Percentiles rank a stretch among this genome's conserved stretches.
Conservation (phyloP, 2,329 filamentous ascomycete species). For the Penicillium rolfsii region DNA sequence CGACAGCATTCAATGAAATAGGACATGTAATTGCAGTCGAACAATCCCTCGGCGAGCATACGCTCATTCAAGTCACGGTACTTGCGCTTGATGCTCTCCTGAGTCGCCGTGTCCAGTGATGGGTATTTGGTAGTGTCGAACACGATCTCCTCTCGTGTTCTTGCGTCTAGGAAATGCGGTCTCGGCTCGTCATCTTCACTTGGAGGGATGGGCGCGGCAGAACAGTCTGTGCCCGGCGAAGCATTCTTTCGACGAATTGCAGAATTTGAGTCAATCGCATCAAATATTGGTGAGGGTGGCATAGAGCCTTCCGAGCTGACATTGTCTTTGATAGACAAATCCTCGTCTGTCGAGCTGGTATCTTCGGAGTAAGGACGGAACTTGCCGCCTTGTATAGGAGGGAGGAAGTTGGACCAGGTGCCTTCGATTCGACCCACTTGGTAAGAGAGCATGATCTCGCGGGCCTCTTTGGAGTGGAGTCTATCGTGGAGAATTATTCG, state of each 20-base stretch:
- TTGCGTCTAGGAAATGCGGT: constrained; percentile 69
- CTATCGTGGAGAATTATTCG: constrained; percentile 50
- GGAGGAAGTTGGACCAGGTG: constrained; percentile 82
- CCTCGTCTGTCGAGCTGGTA: constrained; percentile 46
- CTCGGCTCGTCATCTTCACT: constrained; percentile 41
- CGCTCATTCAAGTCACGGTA: constrained; percentile 77
- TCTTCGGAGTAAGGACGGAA: constrained; percentile 63
- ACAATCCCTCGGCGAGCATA: constrained; percentile 75
- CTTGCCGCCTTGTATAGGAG: constrained; percentile 86
- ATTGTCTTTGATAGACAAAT: constrained; percentile 32
- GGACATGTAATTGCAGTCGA: constrained; percentile 78
- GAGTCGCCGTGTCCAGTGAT: constrained; percentile 70
- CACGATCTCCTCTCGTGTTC: constrained; percentile 74
- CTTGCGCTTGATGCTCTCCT: constrained; percentile 74
- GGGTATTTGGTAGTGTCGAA: constrained; percentile 83
- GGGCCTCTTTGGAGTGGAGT: constrained; percentile 79
- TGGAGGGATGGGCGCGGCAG: constrained; percentile 31
- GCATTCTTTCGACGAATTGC: constrained; percentile 44
- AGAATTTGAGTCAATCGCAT: constrained; percentile 51
- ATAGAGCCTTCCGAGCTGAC: constrained; percentile 60
- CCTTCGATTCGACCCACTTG: constrained; percentile 82
- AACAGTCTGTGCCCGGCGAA: constrained; percentile 31
- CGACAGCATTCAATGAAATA: constrained; percentile 76
- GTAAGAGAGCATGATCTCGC: constrained; percentile 75
- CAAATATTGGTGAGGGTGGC: constrained; percentile 62